Evolutionary conservation across 2,329 filamentous ascomycete genomes (phyloP), one percentile per base, ranked within the genome.

Genomic region (Lecanicillium sp.): DNA sequence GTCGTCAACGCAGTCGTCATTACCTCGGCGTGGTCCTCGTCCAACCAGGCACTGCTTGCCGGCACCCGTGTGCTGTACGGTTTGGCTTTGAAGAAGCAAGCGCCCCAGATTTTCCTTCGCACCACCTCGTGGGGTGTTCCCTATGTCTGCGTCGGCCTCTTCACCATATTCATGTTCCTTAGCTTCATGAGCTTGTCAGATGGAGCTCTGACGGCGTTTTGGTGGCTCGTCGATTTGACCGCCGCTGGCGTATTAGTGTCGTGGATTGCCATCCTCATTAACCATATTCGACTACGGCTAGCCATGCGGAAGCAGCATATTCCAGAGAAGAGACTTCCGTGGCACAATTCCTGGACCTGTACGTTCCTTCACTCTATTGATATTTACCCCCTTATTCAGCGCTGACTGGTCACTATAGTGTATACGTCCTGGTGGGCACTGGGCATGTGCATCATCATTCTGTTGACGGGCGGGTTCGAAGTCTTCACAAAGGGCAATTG

Each of bases 1-100:
- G 74, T 89, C 39, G 79, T 89, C 59, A 90, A 90, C 55, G 84
- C 82, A 27, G 69, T 88, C 18, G 80, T 89, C 48, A 69, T 88
- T 47, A 84, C 79, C 0, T 83, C 80, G 0, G 82, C 80, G 0
- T 81, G 77, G 61, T 86, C 81, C 0, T 71, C 81, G 0, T 78
- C 74, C 1, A 87, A 87, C 48, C 77, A 81, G 47, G 76, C 72
- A 51, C 64, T 88, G 25, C 63, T 69, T 29, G 64, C 74, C 1
- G 77, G 75, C 19, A 77, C 76, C 1, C 69, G 78, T 33, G 73
- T 77, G 25, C 61, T 81, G 4, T 75, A 77, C 45, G 74, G 71
- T 4, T 60, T 81, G 39, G 77, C 77, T 0, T 65, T 77, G 12
- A 76, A 79, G 55, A 60, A 62, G 15, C 76, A 80, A 44, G 71